Conservation (phyloP, 1,284 basidiomycete genomes). For the Cryptococcus jaspeensis region DNA sequence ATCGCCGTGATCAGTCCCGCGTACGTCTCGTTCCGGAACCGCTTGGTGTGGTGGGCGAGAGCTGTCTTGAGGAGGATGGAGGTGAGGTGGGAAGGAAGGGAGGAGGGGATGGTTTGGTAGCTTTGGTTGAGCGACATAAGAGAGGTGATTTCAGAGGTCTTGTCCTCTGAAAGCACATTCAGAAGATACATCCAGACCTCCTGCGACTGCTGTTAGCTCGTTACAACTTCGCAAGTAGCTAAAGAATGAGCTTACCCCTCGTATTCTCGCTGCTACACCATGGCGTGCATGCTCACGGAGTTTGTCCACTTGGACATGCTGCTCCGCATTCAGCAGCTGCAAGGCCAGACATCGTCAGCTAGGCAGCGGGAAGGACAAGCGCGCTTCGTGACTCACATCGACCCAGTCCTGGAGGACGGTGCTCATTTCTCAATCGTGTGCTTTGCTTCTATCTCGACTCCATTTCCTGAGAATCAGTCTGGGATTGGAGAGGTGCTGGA, state of each 20-base stretch:
- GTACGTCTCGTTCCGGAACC: slow-evolving; percentile 48
- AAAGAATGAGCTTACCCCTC: slow-evolving; percentile 35
- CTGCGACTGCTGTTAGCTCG: slow-evolving; percentile 14
- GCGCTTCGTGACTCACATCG: slow-evolving; percentile 23
- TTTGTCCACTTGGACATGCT: slow-evolving; percentile 47
- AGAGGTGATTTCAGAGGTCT: slow-evolving; percentile 46
- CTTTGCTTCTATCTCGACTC: no score
- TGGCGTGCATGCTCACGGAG: slow-evolving; percentile 47
- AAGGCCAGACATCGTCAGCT: not conserved
- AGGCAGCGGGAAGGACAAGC: not conserved
- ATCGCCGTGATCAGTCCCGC: slow-evolving; percentile 44
- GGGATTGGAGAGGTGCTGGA: no score
- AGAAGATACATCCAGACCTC: slow-evolving; percentile 53
- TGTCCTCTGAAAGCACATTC: slow-evolving; percentile 42
- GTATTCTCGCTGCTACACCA: slow-evolving; percentile 41
- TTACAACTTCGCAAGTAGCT: no score
- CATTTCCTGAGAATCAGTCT: no score
- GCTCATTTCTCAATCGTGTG: slow-evolving; percentile 25
- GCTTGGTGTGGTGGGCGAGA: slow-evolving; percentile 42
- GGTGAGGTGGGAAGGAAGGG: slow-evolving; percentile 33
- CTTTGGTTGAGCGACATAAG: slow-evolving; percentile 33
- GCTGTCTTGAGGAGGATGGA: slow-evolving; percentile 38
- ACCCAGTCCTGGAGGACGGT: slow-evolving; percentile 43
- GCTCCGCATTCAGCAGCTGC: slow-evolving; percentile 48
- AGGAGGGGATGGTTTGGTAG: slow-evolving; percentile 33